These are phyloP conservation scores for Ustulina deusta DNA, from an alignment of 2,329 filamentous ascomycete species.

Conservation along the genomic window DNA sequence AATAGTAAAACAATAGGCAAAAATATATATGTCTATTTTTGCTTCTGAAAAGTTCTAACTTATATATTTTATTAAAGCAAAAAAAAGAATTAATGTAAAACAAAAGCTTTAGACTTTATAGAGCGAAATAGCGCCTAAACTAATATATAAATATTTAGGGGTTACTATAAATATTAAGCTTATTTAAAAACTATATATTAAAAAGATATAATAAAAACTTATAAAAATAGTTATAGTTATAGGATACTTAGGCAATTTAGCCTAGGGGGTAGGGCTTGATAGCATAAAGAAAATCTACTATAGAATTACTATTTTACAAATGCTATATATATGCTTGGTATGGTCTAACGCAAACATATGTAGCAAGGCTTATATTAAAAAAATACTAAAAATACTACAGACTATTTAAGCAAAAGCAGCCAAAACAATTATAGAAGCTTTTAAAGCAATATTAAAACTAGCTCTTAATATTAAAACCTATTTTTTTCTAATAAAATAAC, in stretches of 20 bases:
- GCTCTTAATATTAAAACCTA: background rate
- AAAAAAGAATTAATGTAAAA: slow-evolving; percentile 7
- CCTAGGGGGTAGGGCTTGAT: slow-evolving; percentile 1
- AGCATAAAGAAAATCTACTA: slow-evolving; percentile 7
- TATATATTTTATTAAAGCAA: background rate
- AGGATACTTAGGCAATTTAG: background rate
- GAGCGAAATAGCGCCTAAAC: background rate
- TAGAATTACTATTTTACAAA: slow-evolving; percentile 13
- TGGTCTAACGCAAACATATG: background rate
- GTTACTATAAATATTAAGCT: background rate
- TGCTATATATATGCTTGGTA: slow-evolving; percentile 12
- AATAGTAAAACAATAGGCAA: too few relatives aligned
- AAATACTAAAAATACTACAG: slow-evolving; percentile 17
- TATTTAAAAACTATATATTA: background rate
- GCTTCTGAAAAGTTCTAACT: too few relatives aligned
- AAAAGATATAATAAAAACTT: slow-evolving; percentile 9
- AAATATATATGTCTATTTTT: too few relatives aligned
- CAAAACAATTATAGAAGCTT: slow-evolving; percentile 11
- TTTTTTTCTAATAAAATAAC: background rate
- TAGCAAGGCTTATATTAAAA: slow-evolving; percentile 1
- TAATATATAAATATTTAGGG: background rate
- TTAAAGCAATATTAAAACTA: slow-evolving; percentile 16
- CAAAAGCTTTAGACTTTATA: background rate
- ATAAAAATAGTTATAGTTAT: slow-evolving; percentile 6
- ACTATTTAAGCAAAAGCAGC: slow-evolving; percentile 15